Evolutionary conservation across 2,329 filamentous ascomycete genomes (phyloP).

Genomic region (Orbilia brochopaga): DNA sequence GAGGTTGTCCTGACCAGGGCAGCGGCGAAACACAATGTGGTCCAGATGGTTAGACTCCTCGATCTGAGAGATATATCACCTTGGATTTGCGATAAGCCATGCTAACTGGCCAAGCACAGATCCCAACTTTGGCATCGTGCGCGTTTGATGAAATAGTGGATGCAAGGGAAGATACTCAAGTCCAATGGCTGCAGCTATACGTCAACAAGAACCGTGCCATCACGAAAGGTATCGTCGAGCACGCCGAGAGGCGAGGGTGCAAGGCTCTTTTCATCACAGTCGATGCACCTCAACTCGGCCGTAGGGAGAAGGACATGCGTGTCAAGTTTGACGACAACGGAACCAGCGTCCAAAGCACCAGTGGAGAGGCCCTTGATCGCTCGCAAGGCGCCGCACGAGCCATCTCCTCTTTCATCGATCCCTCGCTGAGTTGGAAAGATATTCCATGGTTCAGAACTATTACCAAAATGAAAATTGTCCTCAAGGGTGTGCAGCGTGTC

Average conservation of each 20-base stretch:
- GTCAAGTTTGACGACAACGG: slow-evolving; percentile 70
- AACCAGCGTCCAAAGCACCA: slow-evolving; percentile 74
- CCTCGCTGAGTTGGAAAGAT: slow-evolving; percentile 88
- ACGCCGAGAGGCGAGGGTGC: slow-evolving; percentile 90
- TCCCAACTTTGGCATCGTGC: slow-evolving; percentile 93
- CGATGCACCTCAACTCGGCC: slow-evolving; percentile 91
- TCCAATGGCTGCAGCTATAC: slow-evolving; percentile 96
- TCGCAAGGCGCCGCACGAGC: slow-evolving; percentile 91
- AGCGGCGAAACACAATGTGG: slow-evolving; percentile 81
- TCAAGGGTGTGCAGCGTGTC: slow-evolving; percentile 95
- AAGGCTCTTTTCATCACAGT: slow-evolving; percentile 98
- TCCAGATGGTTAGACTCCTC: slow-evolving; percentile 73
- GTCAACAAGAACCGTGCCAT: slow-evolving; percentile 95
- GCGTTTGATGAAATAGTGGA: slow-evolving; percentile 97
- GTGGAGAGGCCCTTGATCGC: slow-evolving; percentile 76
- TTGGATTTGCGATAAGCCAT: neutral
- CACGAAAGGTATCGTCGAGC: slow-evolving; percentile 85
- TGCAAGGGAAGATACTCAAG: slow-evolving; percentile 76
- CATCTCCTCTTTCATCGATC: slow-evolving; percentile 97
- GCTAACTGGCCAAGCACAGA: slow-evolving; percentile 58
- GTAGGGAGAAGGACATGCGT: slow-evolving; percentile 76
- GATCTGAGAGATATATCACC: neutral
- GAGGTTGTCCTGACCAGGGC: slow-evolving; percentile 89
- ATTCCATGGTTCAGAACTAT: slow-evolving; percentile 90
- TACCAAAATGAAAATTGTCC: slow-evolving; percentile 90